Conservation (phyloP, 2,329 filamentous ascomycete species). For the Eutypella sp. region DNA sequence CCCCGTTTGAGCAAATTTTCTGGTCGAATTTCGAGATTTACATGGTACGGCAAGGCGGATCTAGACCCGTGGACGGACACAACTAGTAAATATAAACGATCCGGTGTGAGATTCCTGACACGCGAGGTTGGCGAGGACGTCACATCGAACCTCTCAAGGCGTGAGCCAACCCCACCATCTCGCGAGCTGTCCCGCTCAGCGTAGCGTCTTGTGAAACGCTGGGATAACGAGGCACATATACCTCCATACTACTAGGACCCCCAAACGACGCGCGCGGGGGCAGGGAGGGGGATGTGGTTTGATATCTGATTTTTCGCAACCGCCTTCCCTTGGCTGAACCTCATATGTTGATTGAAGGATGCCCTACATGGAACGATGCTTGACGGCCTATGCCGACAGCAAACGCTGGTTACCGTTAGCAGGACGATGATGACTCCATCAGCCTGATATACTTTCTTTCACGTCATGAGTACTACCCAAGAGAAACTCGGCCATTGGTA, state of each 20-base stretch:
- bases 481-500: background rate
- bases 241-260: background rate
- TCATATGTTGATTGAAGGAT: background rate
- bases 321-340: background rate
- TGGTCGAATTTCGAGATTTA: background rate
- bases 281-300: too few relatives aligned
- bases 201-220: constrained; percentile 1
- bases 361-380: background rate
- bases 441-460: background rate
- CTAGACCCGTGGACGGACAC: background rate
- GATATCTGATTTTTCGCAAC: background rate
- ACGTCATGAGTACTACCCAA: background rate
- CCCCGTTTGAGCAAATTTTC: background rate
- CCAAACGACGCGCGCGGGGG: too few relatives aligned
- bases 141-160: background rate
- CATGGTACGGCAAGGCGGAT: background rate
- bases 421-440: background rate
- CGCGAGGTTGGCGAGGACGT: background rate
- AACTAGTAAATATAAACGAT: background rate
- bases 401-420: background rate
- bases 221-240: background rate
- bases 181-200: constrained; percentile 1
- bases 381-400: background rate
- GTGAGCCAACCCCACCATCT: constrained; percentile 1
- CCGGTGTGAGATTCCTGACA: background rate